Evolutionary conservation across 2,329 filamentous ascomycete genomes (phyloP), one percentile per base, ranked within the genome.

Genomic region (Alternaria alternata): DNA sequence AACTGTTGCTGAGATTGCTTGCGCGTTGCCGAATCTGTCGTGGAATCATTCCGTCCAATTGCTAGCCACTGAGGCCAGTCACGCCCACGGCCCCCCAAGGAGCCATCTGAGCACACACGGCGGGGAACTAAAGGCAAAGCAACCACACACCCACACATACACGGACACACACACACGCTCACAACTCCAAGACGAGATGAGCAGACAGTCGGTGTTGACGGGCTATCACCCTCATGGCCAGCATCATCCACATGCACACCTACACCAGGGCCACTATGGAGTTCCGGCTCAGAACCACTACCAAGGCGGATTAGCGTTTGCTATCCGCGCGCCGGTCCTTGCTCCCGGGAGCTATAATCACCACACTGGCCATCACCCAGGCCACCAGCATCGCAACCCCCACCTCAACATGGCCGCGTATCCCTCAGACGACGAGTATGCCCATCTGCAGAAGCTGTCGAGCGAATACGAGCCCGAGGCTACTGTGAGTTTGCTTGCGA

Each of bases 381-480:
- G 72, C 63, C 61, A 55, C 48, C 66, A 69, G 64, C 67, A 71
- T 66, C 68, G 66, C 70, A 59, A 62, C 61, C 55, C 69, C 53
- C 64, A 66, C 51, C 62, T 72, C 68, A 75, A 63, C 65, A 83
- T 82, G 80, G 68, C 74, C 57, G 57, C 72, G 67, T 71, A 76
- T 62, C 68, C 76, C 61, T 70, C 76, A 46, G 81, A 83, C 51
- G 85, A 88, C 56, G 86, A 89, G 66, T 81, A 88, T 73, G 86
- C 87, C 66, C 82, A 86, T 57, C 81, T 89, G 75, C 87, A 89
- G 79, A 84, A 86, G 74, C 80, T 88, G 62, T 88, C 87, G 67
- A 86, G 86, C 72, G 81, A 85, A 59, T 89, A 86, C 67, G 82
- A 88, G 73, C 83, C 87, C 12, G 84, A 88, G 62, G 76, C 84